phyloP scores from a whole-genome alignment of 2,329 filamentous ascomycete species.

The Fusarium annulatum region DNA sequence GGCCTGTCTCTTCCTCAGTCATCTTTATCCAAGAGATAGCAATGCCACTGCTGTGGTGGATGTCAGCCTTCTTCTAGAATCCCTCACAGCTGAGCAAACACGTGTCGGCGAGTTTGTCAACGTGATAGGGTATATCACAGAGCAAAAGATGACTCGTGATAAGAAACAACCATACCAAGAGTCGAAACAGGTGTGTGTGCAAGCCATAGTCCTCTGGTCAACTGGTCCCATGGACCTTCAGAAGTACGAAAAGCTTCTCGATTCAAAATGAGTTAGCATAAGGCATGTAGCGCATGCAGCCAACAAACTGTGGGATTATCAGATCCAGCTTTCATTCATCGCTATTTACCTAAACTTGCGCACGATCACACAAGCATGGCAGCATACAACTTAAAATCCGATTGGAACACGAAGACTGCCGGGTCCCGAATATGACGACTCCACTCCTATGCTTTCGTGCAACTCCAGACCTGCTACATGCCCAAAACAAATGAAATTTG shows the following conservation, averaged over 20 bases:
- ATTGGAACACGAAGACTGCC: conserved; percentile 40
- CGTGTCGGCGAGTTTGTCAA: conserved; percentile 89
- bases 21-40: conserved; percentile 66
- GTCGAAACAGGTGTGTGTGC: conserved; percentile 60
- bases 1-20: conserved; percentile 74
- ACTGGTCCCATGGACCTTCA: conserved; percentile 78
- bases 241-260: conserved; percentile 73
- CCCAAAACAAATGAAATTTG: conserved; percentile 33
- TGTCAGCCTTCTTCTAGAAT: conserved; percentile 75
- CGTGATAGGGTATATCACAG: conserved; percentile 80
- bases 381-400: conserved; percentile 34
- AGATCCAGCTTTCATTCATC: conserved; percentile 9
- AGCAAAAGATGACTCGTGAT: conserved; percentile 24
- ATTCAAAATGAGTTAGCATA: conserved; percentile 3
- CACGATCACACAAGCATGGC: conserved; percentile 27
- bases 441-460: conserved; percentile 39
- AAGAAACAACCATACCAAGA: conserved; percentile 17
- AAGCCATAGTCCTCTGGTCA: conserved; percentile 82
- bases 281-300: background rate
- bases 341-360: background rate
- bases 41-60: conserved; percentile 71
- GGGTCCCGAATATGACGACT: conserved; percentile 39
- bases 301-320: conserved; percentile 1
- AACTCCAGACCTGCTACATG: conserved; percentile 36
- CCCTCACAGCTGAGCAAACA: conserved; percentile 70